Conservation (phyloP, 2,329 filamentous ascomycete species). For the Fusarium udum region DNA sequence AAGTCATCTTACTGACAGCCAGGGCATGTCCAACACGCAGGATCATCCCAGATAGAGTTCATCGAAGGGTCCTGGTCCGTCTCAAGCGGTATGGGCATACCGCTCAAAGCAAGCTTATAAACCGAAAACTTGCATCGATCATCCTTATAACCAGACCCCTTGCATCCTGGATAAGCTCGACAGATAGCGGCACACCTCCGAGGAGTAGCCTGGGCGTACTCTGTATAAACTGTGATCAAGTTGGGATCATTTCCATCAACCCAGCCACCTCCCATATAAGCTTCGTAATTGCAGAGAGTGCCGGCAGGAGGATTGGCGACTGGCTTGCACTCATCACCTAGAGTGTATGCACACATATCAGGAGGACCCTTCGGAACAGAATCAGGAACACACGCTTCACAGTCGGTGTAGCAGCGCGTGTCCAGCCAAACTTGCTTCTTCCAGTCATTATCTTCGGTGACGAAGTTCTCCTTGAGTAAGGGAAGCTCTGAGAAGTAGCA, state of each 20-base stretch:
- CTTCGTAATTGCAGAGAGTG: neutral
- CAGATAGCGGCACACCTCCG: conserved; percentile 16
- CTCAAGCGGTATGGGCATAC: neutral
- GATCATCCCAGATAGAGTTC: conserved; percentile 10
- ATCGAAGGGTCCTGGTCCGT: neutral
- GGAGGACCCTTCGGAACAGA: neutral
- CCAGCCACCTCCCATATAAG: conserved; percentile 1
- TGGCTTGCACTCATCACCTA: neutral
- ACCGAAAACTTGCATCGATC: neutral
- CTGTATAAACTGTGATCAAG: neutral
- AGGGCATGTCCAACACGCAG: conserved; percentile 2
- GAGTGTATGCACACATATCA: neutral
- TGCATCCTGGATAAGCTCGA: neutral
- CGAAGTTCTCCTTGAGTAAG: neutral
- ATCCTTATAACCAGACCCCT: conserved; percentile 13
- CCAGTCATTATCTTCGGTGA: neutral
- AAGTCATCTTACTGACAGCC: neutral
- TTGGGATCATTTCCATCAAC: neutral
- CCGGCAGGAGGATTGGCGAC: neutral
- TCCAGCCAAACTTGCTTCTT: conserved; percentile 1
- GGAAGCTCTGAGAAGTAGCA: neutral
- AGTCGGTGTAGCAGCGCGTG: neutral
- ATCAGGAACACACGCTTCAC: neutral
- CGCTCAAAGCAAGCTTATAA: neutral
- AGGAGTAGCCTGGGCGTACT: neutral